A percentile compares a stretch with the other conserved stretches of the same genome.
Evolutionary conservation across 2,329 filamentous ascomycete species (phyloP).

Genomic region (Talaromyces sp.): DNA sequence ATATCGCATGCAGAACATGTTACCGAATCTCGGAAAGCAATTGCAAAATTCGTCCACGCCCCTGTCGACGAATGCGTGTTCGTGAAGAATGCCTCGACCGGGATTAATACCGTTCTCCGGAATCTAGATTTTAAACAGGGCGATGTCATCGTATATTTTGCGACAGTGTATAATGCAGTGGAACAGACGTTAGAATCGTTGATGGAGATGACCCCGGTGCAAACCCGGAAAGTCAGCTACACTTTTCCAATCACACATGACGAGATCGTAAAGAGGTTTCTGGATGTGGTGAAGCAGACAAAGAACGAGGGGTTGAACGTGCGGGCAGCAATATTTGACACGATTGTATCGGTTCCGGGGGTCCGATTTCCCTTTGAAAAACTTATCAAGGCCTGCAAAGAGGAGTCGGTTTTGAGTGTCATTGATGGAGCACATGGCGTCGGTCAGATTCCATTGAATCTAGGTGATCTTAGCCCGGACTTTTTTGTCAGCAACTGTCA

Average conservation of each 20-base stretch:
- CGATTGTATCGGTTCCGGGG: constrained; percentile 72
- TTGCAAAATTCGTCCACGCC: constrained; percentile 63
- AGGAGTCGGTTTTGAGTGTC: constrained; percentile 63
- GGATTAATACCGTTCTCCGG: constrained; percentile 67
- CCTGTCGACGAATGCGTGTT: constrained; percentile 65
- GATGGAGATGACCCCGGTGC: constrained; percentile 58
- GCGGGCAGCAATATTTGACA: constrained; percentile 70
- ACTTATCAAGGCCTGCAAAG: constrained; percentile 59
- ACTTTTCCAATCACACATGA: constrained; percentile 66
- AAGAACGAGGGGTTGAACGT: constrained; percentile 57
- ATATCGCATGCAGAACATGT: constrained; percentile 60
- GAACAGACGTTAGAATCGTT: constrained; percentile 68
- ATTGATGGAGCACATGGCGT: constrained; percentile 83
- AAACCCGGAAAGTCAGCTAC: constrained; percentile 53
- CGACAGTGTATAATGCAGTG: constrained; percentile 72
- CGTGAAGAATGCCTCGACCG: constrained; percentile 71
- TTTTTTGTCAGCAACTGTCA: constrained; percentile 85
- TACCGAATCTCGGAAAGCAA: constrained; percentile 57
- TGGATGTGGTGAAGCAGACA: constrained; percentile 51
- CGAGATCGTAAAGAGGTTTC: constrained; percentile 59
- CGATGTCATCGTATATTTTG: constrained; percentile 72
- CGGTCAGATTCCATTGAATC: constrained; percentile 69
- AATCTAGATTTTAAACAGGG: constrained; percentile 63
- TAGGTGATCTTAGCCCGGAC: constrained; percentile 65
- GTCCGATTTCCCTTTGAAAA: constrained; percentile 72